Evolutionary conservation across 176 grass and related monocot genomes (phyloP).

Genomic region (Oryza glaberrima): DNA sequence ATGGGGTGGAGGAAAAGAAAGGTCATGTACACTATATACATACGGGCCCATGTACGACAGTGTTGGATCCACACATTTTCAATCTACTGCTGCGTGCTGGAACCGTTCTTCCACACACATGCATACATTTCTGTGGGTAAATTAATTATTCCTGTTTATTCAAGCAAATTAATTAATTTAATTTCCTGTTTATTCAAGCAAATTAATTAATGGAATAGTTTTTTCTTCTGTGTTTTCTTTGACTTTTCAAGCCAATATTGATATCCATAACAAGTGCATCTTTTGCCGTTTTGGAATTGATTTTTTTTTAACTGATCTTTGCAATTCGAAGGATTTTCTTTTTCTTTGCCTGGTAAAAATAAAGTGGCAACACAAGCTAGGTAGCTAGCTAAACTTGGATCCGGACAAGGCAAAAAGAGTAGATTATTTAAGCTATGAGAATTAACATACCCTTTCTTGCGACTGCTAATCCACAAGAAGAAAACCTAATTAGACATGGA

Average conservation of each 20-base stretch:
- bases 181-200: too few species aligned
- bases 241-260: not conserved
- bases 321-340: not conserved
- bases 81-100: conserved; percentile 29
- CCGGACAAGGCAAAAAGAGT: conserved; percentile 42
- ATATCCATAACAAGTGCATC: not conserved
- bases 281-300: conserved; percentile 20
- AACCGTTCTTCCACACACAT: not conserved
- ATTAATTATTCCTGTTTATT: not conserved
- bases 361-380: not conserved
- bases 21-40: conserved; percentile 38
- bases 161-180: not conserved
- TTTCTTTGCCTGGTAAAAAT: not conserved
- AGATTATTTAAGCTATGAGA: conserved; percentile 62
- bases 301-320: not conserved
- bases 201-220: not conserved
- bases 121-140: not conserved
- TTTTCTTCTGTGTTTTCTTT: not conserved
- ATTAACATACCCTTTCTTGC: conserved; percentile 41
- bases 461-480: conserved; percentile 50
- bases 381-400: conserved; percentile 24
- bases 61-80: conserved; percentile 40
- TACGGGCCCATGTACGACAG: conserved; percentile 52
- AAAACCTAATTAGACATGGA: conserved; percentile 46
- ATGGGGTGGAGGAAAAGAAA: conserved; percentile 38